These are phyloP conservation scores for Stachybotrys echinatus DNA, from an alignment of 2,329 filamentous ascomycete species.

Conservation along the genomic window DNA sequence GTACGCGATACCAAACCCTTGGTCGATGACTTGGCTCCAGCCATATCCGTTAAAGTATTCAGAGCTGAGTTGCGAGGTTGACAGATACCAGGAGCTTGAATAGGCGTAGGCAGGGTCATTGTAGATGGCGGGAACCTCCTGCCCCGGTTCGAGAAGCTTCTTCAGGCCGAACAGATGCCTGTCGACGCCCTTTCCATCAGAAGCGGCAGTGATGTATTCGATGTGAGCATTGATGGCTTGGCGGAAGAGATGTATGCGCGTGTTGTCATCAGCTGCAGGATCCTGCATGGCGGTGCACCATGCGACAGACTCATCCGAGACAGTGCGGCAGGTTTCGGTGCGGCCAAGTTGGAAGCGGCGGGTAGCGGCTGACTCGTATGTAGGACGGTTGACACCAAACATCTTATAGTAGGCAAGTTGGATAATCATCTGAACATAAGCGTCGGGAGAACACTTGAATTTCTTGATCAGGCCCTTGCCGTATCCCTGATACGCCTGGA, in stretches of 20 bases:
- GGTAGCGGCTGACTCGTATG: constrained; percentile 93
- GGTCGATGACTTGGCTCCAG: constrained; percentile 96
- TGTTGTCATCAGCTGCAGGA: constrained; percentile 53
- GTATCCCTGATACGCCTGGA: constrained; percentile 95
- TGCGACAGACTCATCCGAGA: constrained; percentile 84
- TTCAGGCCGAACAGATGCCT: constrained; percentile 96
- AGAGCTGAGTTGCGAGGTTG: constrained; percentile 81
- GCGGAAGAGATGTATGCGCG: constrained; percentile 71
- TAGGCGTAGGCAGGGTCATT: constrained; percentile 82
- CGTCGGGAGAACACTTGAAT: constrained; percentile 96
- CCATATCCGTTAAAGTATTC: constrained; percentile 99
- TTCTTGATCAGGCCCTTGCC: constrained; percentile 99
- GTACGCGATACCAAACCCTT: constrained; percentile 95
- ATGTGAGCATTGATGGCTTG: constrained; percentile 76
- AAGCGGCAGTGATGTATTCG: constrained; percentile 85
- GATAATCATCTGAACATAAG: constrained; percentile 97
- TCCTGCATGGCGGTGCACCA: constrained; percentile 89
- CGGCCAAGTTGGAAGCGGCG: constrained; percentile 94
- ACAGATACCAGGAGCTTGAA: constrained; percentile 84
- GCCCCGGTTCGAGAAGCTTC: constrained; percentile 75
- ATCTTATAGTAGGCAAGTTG: constrained; percentile 98
- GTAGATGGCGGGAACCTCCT: constrained; percentile 78
- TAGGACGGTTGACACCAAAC: constrained; percentile 96
- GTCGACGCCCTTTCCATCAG: constrained; percentile 90
- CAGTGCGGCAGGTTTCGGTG: constrained; percentile 90